Evolutionary conservation across 805 yeast genomes (phyloP), one percentile per base, ranked within the genome.

Genomic region (Wickerhamiella nectarea): DNA sequence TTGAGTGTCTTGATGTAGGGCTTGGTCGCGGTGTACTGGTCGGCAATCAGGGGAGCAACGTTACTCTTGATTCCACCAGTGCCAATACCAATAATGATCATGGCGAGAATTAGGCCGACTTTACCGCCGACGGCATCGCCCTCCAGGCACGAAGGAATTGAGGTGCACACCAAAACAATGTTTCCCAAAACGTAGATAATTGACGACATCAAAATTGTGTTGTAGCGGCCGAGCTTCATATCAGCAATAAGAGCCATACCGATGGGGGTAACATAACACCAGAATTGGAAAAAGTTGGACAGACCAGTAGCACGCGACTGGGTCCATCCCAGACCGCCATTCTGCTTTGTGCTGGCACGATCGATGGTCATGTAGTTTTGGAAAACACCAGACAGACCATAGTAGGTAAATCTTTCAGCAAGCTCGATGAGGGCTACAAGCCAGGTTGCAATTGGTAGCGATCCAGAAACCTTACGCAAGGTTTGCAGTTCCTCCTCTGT

Each of bases 21-120:
- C 51, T 71, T 68, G 46, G 72, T 65, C 57, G 75, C 72, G 36
- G 78, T 76, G 56, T 72, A 76, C 62, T 78, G 84, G 54, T 78
- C 82, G 38, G 85, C 87, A 57, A 82, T 75, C 57, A 82, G 67
- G 15, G 81, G 80, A 4, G 85, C 74, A 24, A 81, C 75, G 54
- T 81, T 80, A 34, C 86, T 69, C 59, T 82, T 82, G 57, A 82
- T 82, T 52, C 85, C 79, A 56, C 91, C 91, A 25, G 91, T 78
- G 34, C 85, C 89, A 33, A 79, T 52, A 52, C 89, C 89, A 53
- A 82, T 73, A 43, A 75, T 60, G 46, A 75, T 61, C 61, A 76
- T 70, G 25, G 75, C 69, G 36, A 67, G 65, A 41, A 72, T 57
- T 46, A 75, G 74, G 34, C 89, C 87, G 49, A 77, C 85, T 44